Base-by-base conservation (phyloP, 2,329 filamentous ascomycete species). In the Apiospora kogelbergensis region DNA sequence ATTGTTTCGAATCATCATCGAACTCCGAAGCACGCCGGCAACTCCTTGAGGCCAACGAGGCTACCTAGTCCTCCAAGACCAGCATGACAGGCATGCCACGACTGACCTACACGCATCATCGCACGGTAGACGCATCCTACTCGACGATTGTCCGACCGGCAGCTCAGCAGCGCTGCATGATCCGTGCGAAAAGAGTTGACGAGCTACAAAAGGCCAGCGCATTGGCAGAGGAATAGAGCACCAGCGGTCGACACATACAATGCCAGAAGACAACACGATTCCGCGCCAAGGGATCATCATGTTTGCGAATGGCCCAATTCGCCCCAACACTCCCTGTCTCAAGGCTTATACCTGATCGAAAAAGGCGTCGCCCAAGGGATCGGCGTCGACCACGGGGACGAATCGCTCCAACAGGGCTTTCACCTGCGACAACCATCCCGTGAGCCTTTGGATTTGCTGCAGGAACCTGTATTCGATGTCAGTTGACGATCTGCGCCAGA, bases 341-440 rank as follows among this genome's bases (percentile, higher is more conserved):
- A n/a, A n/a, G n/a, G n/a, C n/a, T n/a, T 48, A 48, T 3, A 48
- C 45, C 22, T 48, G 22, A 48, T 48, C 45, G 45, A 48, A 48
- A 48, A 48, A 48, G 1, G 45, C 15, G 45, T 48, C 45, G 45
- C 45, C 45, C 45, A 48, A 48, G 45, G 45, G 45, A 15, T 24
- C 10, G 45, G 22, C 45, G 45, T 48, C 45, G 45, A 10, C 45
- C 9, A 48, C 45, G 45, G 22, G 45, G 9, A 48, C 45, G 45
- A 48, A 26, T 48, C 33, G 33, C 9, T 64, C 37, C 24, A 41
- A 63, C 40, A 63, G 33, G n/a, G 60, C 60, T 42, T 64, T 64
- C 37, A 64, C 60, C 60, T 64, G 60, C 37, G 60, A 42, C 60
- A 65, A 42, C 63, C 40, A 65, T 37, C n/a, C n/a, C 63, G 41